Percentiles rank a stretch among this genome's conserved stretches.
Evolutionary conservation across 2,329 filamentous ascomycete species (phyloP).

Genomic region (Cryphonectria radicalis): DNA sequence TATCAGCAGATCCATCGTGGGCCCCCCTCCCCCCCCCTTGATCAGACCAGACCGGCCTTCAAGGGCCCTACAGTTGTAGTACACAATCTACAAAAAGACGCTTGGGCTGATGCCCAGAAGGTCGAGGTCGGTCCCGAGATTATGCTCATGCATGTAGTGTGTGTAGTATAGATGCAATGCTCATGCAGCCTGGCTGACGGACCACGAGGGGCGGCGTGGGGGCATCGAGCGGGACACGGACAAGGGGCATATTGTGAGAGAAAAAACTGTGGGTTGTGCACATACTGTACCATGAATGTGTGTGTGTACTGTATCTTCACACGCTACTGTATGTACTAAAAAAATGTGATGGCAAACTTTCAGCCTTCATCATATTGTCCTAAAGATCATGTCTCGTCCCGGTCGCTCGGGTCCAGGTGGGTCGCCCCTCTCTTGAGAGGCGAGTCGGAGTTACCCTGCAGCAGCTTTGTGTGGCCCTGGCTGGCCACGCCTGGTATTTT

Average conservation of each 20-base stretch:
- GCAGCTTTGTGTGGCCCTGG: neutral
- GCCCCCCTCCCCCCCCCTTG: no score
- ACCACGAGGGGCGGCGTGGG: neutral
- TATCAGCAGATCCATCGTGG: neutral
- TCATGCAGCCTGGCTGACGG: neutral
- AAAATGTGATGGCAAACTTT: neutral
- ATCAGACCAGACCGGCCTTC: neutral
- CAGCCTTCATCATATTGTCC: neutral
- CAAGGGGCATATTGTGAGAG: neutral
- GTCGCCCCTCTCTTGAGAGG: neutral
- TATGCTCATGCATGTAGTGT: neutral
- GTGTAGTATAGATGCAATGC: neutral
- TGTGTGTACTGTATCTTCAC: neutral
- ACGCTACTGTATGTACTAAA: neutral
- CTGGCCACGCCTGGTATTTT: no score
- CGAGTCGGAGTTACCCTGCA: neutral
- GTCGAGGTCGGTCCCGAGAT: neutral
- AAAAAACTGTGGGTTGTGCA: no score
- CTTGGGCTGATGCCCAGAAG: neutral
- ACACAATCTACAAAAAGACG: neutral
- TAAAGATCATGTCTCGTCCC: neutral
- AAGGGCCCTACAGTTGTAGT: neutral
- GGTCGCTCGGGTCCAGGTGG: slow-evolving; percentile 1
- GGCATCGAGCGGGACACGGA: neutral
- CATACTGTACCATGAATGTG: neutral